phyloP scores from a whole-genome alignment of 306 rosid genomes.

The Oxytropis ochrocephala region DNA sequence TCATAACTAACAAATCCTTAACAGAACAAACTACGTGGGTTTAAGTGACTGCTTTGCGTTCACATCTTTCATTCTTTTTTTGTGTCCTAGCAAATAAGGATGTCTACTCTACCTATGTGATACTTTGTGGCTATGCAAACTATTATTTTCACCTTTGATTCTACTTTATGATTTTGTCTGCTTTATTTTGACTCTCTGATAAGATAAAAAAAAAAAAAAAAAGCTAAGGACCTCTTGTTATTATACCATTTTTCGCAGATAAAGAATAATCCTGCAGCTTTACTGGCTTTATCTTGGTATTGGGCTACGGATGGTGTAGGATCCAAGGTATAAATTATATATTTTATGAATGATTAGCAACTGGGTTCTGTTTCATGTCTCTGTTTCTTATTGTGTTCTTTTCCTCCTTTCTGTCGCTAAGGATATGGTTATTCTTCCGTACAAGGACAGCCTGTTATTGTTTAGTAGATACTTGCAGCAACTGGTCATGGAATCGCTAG shows the following conservation, averaged over 20 bases:
- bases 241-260: constrained; percentile 13
- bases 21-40: not conserved
- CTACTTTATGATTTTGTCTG: not conserved
- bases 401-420: constrained; percentile 20
- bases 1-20: not conserved
- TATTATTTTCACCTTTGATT: not conserved
- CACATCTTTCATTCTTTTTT: not conserved
- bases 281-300: constrained; percentile 92
- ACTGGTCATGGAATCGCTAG: constrained; percentile 97
- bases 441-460: constrained; percentile 84
- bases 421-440: constrained; percentile 99
- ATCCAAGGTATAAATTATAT: constrained; percentile 61
- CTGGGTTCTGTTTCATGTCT: not conserved
- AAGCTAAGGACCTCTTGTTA: not conserved
- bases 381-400: constrained; percentile 14
- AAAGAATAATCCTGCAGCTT: constrained; percentile 66
- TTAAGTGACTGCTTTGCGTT: not conserved
- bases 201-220: not conserved
- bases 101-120: not conserved
- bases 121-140: not conserved
- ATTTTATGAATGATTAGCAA: not conserved
- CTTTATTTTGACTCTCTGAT: not conserved
- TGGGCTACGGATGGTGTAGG: constrained; percentile 98
- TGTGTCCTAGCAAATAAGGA: not conserved
- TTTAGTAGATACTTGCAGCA: constrained; percentile 97